Conservation (phyloP, 345 rosid species). For the Rhodamnia argentea region DNA sequence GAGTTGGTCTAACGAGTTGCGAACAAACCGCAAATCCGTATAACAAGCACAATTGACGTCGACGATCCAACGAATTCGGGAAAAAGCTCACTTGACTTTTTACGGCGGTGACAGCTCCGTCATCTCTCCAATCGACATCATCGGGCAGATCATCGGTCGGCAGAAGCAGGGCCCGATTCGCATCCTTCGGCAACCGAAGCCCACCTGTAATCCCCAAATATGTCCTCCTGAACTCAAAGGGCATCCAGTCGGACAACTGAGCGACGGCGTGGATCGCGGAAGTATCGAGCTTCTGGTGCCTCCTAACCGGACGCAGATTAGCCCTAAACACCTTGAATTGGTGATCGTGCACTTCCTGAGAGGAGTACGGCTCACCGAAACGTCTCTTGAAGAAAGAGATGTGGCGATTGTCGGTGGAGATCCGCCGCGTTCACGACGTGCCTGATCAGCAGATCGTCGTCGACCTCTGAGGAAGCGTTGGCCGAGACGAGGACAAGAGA, state of each 20-base stretch:
- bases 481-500: conserved; percentile 5
- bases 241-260: conserved; percentile 86
- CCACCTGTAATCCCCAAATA: conserved; percentile 37
- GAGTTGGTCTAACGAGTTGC: neutral
- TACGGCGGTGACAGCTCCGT: conserved; percentile 68
- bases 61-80: neutral
- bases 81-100: conserved; percentile 55
- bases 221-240: conserved; percentile 43
- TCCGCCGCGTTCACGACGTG: conserved; percentile 41
- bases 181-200: conserved; percentile 62
- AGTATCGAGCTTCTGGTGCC: conserved; percentile 73
- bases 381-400: conserved; percentile 56
- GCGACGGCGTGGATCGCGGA: conserved; percentile 78
- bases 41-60: neutral
- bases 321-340: conserved; percentile 44
- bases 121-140: conserved; percentile 89
- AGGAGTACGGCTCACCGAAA: conserved; percentile 50
- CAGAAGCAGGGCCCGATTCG: conserved; percentile 62
- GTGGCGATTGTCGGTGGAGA: conserved; percentile 45
- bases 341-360: conserved; percentile 66
- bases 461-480: neutral
- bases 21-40: neutral
- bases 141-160: conserved; percentile 63
- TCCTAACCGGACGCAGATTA: conserved; percentile 53
- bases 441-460: conserved; percentile 48